Percentiles rank a stretch among this genome's conserved stretches.
Evolutionary conservation across 352 stramenopile genomes (phyloP).

Genomic region (Phytophthora crassamura): DNA sequence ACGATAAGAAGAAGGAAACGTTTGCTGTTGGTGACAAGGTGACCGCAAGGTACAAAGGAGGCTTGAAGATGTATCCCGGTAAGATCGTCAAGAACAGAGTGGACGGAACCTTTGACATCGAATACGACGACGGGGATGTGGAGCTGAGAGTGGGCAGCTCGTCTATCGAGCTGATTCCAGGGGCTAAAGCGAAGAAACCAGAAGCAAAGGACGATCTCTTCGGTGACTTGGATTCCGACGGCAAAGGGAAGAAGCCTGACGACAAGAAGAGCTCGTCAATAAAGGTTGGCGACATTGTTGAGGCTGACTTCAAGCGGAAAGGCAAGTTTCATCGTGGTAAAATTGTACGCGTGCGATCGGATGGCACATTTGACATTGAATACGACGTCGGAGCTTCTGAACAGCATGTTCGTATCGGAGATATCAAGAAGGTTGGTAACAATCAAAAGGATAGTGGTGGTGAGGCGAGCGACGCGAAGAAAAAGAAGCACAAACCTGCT

Average conservation of each 20-base stretch:
- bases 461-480: constrained; percentile 5
- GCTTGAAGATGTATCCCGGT: constrained; percentile 45
- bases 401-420: constrained; percentile 16
- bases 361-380: constrained; percentile 44
- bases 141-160: constrained; percentile 40
- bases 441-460: constrained; percentile 20
- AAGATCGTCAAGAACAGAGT: constrained; percentile 49
- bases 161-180: constrained; percentile 15
- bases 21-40: constrained; percentile 50
- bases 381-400: constrained; percentile 46
- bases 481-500: constrained; percentile 5
- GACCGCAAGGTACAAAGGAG: constrained; percentile 47
- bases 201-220: constrained; percentile 40
- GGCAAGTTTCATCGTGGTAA: constrained; percentile 45
- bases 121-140: constrained; percentile 62
- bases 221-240: constrained; percentile 36
- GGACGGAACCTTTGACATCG: constrained; percentile 71
- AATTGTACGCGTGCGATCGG: constrained; percentile 29
- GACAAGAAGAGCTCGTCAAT: constrained; percentile 1
- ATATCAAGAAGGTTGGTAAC: constrained; percentile 22
- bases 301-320: constrained; percentile 50
- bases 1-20: constrained; percentile 12
- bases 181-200: constrained; percentile 14
- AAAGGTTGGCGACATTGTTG: constrained; percentile 37
- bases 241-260: constrained; percentile 1